These are phyloP conservation scores for Cenchrus americanus DNA, from an alignment of 176 grass and related monocot species.

Conservation along the genomic window DNA sequence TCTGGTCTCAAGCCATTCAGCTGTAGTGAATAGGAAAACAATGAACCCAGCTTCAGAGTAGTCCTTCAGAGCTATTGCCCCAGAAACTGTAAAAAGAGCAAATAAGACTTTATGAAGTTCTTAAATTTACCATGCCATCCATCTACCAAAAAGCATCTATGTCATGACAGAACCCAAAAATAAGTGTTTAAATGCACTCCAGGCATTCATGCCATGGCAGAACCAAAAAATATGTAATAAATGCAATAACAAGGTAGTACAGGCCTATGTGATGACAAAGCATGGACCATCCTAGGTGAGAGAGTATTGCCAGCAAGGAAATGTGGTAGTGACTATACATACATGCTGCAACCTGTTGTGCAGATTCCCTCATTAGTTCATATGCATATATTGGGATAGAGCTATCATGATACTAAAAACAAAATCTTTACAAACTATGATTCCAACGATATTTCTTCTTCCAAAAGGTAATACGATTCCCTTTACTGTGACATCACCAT, in stretches of 20 bases:
- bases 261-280: neutral
- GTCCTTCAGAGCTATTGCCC: constrained; percentile 86
- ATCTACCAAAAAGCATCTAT: constrained; percentile 27
- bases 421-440: constrained; percentile 19
- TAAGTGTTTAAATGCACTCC: neutral
- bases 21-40: constrained; percentile 87
- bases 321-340: neutral
- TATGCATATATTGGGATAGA: constrained; percentile 11
- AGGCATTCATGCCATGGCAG: neutral
- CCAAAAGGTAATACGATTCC: constrained; percentile 36
- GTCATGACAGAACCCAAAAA: neutral
- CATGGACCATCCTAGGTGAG: constrained; percentile 8
- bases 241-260: neutral
- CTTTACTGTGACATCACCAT: constrained; percentile 28
- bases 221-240: neutral
- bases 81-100: constrained; percentile 64
- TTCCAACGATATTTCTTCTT: constrained; percentile 27
- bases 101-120: constrained; percentile 30
- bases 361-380: neutral
- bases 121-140: constrained; percentile 22
- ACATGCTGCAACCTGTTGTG: neutral
- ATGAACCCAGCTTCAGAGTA: constrained; percentile 91
- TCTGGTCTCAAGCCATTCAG: constrained; percentile 91
- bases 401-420: neutral
- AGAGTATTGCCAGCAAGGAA: constrained; percentile 8